Evolutionary conservation across 2,329 filamentous ascomycete species (phyloP).

Genomic region (Aureobasidium namibiae): DNA sequence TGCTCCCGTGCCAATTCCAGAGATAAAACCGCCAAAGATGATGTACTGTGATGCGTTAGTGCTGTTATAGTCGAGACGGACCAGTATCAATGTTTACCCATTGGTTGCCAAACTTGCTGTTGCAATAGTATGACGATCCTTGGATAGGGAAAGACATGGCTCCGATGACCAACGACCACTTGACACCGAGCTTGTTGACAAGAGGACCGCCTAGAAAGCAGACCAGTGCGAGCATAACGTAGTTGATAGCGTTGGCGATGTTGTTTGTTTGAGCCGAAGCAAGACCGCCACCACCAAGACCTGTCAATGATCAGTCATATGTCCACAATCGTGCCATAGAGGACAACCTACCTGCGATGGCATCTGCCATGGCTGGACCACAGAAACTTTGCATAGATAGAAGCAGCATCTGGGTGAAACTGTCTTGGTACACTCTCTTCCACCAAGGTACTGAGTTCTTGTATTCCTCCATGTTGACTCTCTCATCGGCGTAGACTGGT

Average conservation of each 20-base stretch:
- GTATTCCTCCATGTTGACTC: conserved; percentile 31
- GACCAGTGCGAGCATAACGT: conserved; percentile 9
- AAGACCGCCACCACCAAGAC: conserved; percentile 11
- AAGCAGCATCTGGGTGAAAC: conserved; percentile 42
- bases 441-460: conserved; percentile 29
- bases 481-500: conserved; percentile 20
- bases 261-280: conserved; percentile 8
- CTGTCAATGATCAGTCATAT: not conserved
- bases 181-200: conserved; percentile 11
- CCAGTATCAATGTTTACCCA: not conserved
- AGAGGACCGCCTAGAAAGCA: conserved; percentile 10
- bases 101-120: conserved; percentile 13
- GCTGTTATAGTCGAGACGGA: not conserved
- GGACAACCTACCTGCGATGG: conserved; percentile 1
- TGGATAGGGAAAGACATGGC: conserved; percentile 11
- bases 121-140: conserved; percentile 11
- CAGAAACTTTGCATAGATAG: conserved; percentile 35
- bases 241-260: not conserved
- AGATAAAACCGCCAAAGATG: conserved; percentile 33
- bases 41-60: conserved; percentile 38
- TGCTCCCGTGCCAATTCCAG: conserved; percentile 6
- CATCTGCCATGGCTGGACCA: conserved; percentile 13
- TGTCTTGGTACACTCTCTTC: conserved; percentile 40
- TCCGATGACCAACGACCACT: conserved; percentile 9
- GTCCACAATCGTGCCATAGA: too few relatives aligned